phyloP scores from a whole-genome alignment of 306 rosid genomes.

The Cajanus cajan region DNA sequence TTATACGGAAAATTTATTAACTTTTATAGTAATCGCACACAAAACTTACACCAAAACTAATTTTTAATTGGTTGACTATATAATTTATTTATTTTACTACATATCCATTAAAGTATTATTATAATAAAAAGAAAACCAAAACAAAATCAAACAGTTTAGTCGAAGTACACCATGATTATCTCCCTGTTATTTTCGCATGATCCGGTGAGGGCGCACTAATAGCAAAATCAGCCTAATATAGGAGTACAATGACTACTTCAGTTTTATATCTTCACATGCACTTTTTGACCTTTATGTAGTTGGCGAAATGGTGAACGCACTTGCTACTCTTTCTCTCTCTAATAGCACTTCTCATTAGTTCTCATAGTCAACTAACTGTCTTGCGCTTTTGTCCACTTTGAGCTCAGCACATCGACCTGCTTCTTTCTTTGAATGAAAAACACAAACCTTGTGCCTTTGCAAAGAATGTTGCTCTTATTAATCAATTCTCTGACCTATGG shows the following conservation, averaged over 20 bases:
- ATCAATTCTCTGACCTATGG: conserved; percentile 7
- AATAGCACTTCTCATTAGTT: not conserved
- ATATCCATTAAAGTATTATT: too few relatives aligned
- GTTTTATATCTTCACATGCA: not conserved
- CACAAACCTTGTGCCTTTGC: not conserved
- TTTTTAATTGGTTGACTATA: too few relatives aligned
- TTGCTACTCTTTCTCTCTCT: not conserved
- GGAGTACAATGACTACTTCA: not conserved
- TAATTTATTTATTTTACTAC: too few relatives aligned
- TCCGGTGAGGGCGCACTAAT: not conserved
- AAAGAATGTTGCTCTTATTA: not conserved
- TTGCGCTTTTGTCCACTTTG: not conserved
- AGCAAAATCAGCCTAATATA: not conserved
- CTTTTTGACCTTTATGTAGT: not conserved
- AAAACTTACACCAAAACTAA: too few relatives aligned
- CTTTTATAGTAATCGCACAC: too few relatives aligned
- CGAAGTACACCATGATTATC: not conserved
- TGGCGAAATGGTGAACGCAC: not conserved
- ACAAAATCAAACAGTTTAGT: too few relatives aligned
- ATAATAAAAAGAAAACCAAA: too few relatives aligned
- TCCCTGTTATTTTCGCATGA: not conserved
- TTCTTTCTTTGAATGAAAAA: not conserved
- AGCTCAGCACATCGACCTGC: not conserved
- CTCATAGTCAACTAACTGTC: not conserved
- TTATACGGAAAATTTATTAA: too few relatives aligned